Evolutionary conservation across 441 rosid species (phyloP).

Genomic region (Erysimum pusillum): DNA sequence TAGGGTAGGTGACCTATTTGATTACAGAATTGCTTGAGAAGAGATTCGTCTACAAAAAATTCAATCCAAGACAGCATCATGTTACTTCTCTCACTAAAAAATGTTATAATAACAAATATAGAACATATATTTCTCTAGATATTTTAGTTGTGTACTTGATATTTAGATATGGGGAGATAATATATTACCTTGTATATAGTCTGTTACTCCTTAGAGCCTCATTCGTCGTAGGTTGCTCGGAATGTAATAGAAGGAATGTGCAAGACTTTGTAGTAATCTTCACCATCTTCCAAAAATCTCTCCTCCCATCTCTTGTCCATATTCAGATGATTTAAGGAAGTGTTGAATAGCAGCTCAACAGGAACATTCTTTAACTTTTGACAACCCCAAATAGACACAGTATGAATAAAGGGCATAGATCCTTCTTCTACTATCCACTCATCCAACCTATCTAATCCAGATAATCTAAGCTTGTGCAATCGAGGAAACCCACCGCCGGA

Average conservation of each 20-base stretch:
- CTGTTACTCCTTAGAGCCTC: not conserved
- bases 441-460: not conserved
- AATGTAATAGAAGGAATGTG: constrained; percentile 1
- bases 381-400: not conserved
- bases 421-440: constrained; percentile 7
- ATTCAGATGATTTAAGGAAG: not conserved
- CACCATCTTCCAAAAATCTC: not conserved
- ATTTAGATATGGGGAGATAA: not conserved
- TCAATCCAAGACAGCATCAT: too few relatives aligned
- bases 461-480: not conserved
- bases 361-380: not conserved
- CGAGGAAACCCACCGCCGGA: not conserved
- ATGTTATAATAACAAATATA: too few relatives aligned
- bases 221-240: constrained; percentile 2
- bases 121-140: not conserved
- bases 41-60: not conserved
- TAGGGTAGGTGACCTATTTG: not conserved
- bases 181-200: not conserved
- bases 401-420: not conserved
- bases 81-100: too few relatives aligned
- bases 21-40: not conserved
- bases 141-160: not conserved
- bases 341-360: not conserved
- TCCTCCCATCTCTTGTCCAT: not conserved
- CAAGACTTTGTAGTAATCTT: not conserved